Percentiles rank a stretch among this genome's conserved stretches.
Evolutionary conservation across 768 basidiomycete genomes (phyloP).

Genomic region (Leccinum rimulosum): DNA sequence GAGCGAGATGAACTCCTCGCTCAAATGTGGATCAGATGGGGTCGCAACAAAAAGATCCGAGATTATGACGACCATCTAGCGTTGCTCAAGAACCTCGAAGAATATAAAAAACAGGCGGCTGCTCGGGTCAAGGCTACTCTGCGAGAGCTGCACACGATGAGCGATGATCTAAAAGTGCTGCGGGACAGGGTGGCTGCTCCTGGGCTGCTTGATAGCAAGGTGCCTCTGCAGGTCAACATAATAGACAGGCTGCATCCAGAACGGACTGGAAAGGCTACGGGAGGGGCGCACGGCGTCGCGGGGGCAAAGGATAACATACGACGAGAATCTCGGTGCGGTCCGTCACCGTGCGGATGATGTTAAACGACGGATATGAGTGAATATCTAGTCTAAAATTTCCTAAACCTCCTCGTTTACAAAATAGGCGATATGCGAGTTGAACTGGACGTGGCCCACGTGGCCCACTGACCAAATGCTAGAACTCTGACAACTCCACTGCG

Average conservation of each 20-base stretch:
- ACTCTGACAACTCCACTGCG: too few relatives aligned
- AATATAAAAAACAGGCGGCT: constrained; percentile 59
- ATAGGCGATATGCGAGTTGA: too few relatives aligned
- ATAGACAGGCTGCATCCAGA: constrained; percentile 69
- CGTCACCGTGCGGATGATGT: constrained; percentile 23
- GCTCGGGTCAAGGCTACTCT: constrained; percentile 66
- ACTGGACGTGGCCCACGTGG: too few relatives aligned
- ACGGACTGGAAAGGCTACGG: constrained; percentile 54
- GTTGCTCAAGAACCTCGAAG: constrained; percentile 53
- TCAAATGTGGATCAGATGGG: constrained; percentile 67
- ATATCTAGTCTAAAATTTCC: not conserved
- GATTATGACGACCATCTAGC: constrained; percentile 49
- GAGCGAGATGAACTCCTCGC: constrained; percentile 57
- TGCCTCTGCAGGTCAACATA: constrained; percentile 74
- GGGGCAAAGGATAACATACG: constrained; percentile 47
- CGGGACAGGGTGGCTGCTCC: constrained; percentile 71
- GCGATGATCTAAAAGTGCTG: constrained; percentile 73
- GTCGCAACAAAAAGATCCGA: constrained; percentile 52
- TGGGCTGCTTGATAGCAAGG: constrained; percentile 52
- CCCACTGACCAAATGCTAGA: too few relatives aligned
- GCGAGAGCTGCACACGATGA: constrained; percentile 59
- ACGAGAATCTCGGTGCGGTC: too few relatives aligned
- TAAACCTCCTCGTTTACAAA: too few relatives aligned
- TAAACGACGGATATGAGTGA: constrained; percentile 14
- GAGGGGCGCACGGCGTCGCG: constrained; percentile 52